Evolutionary conservation across 225 moss, liverwort and hornwort genomes (phyloP).

Genomic region (Asterella californica): DNA sequence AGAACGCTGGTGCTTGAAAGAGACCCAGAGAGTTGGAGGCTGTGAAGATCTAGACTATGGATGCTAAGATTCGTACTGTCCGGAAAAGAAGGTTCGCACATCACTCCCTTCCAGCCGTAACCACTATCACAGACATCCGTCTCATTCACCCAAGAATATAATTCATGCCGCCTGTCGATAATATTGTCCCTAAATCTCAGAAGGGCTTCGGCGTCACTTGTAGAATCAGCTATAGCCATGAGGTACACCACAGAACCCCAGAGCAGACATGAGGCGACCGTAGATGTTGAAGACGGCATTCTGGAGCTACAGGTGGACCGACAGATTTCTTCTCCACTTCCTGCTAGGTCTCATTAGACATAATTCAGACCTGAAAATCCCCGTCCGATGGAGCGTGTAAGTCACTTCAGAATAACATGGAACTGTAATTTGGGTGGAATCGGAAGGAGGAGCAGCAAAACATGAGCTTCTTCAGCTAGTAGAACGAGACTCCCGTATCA

Average conservation of each 20-base stretch:
- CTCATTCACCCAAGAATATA: background rate
- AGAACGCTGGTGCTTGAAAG: background rate
- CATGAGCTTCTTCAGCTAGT: too few species aligned
- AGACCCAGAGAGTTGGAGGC: background rate
- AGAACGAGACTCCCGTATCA: too few species aligned
- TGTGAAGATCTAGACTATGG: background rate
- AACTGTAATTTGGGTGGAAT: too few species aligned
- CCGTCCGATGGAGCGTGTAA: too few species aligned
- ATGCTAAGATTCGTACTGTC: background rate
- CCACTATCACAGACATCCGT: background rate
- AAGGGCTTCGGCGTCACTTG: background rate
- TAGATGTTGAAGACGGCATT: background rate
- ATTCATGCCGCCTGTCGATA: slow-evolving; percentile 7
- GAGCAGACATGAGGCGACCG: background rate
- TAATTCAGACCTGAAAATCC: too few species aligned
- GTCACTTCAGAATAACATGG: too few species aligned
- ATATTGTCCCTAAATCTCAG: background rate
- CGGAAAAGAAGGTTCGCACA: background rate
- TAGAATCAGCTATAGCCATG: background rate
- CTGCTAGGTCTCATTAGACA: too few species aligned
- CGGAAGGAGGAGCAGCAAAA: too few species aligned
- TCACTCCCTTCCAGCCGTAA: background rate
- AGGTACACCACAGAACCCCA: background rate
- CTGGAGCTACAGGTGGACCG: background rate
- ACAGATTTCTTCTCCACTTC: too few species aligned